Evolutionary conservation across 768 basidiomycete species (phyloP).

Genomic region (Mycena belliarum): DNA sequence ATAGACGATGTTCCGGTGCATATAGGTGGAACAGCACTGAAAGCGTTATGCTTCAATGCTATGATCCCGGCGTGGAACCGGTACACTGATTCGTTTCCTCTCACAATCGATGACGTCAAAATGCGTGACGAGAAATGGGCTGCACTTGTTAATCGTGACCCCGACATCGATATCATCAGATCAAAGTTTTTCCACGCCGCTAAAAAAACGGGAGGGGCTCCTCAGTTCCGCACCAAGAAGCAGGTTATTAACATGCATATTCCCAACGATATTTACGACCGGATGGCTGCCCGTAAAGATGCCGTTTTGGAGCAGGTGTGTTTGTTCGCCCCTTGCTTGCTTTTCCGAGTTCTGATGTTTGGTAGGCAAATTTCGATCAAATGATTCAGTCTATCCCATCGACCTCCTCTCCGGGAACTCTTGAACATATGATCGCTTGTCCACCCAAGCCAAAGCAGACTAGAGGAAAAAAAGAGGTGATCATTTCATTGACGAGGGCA

Average conservation of each 20-base stretch:
- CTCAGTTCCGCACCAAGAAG: constrained; percentile 6
- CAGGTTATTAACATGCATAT: neutral
- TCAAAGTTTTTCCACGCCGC: constrained; percentile 3
- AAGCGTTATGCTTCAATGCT: constrained; percentile 17
- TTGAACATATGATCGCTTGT: no score
- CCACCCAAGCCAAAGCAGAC: no score
- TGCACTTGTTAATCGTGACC: neutral
- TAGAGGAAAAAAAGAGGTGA: no score
- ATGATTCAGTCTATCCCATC: no score
- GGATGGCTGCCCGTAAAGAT: neutral
- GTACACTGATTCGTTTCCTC: constrained; percentile 1
- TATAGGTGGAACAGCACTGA: constrained; percentile 24
- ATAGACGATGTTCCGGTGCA: constrained; percentile 27
- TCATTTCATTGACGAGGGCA: no score
- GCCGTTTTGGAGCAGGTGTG: neutral
- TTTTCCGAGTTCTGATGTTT: no score
- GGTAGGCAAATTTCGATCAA: no score
- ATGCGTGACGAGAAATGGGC: constrained; percentile 13
- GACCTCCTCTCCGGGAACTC: neutral
- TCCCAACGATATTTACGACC: neutral
- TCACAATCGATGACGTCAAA: neutral
- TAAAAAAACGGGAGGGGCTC: neutral
- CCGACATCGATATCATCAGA: constrained; percentile 22
- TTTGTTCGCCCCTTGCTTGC: no score
- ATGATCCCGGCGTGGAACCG: constrained; percentile 18